Base-by-base conservation (phyloP, 1,139 yeast genomes). In the Diutina ranongensis region DNA sequence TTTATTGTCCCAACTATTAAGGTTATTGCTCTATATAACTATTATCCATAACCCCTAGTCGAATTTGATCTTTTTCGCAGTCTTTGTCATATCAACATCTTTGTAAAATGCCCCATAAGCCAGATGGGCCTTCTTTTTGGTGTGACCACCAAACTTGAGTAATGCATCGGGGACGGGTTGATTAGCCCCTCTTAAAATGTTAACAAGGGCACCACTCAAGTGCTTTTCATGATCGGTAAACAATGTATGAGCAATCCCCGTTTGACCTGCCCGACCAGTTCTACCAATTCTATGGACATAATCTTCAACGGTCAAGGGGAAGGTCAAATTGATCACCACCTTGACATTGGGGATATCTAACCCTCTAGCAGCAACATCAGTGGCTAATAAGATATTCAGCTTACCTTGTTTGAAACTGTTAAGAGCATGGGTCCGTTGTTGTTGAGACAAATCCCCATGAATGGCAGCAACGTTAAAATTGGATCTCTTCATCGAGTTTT, bases 311-410 rank as follows among this genome's bases (percentile, higher is more conserved):
- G 98, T 92, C 57, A 94, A 75, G 45, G 99, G 99, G 80, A 92
- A 92, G 3, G 98, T 92, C 63, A 94, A 72, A 63, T 92, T 92
- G 61, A 92, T 88, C 45, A 92, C 99, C 28, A 88, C 86, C 64
- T 89, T 92, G 53, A 92, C 99, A 55, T 94, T 87, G 45, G 99
- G 98, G 55, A 92, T 92, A 65, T 92, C 99, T 55, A 92, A 75
- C 51, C 99, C 99, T 69, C 99, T 79, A 33, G 98, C 98, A 42
- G 99, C 99, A 47, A 92, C 99, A 69, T 94, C 98, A 2, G 99
- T 92, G 34, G 99, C 99, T 56, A 92, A 73, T 60, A 92, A 67
- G 47, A 92, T 68, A 56, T 76, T 82, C 49, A 83, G 74, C 46
- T 74, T 74, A 40, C 98, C 98, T 31, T 73, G 63, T 65, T 94